Conservation (phyloP, 2,329 filamentous ascomycete species). For the Xylariaceae sp. region DNA sequence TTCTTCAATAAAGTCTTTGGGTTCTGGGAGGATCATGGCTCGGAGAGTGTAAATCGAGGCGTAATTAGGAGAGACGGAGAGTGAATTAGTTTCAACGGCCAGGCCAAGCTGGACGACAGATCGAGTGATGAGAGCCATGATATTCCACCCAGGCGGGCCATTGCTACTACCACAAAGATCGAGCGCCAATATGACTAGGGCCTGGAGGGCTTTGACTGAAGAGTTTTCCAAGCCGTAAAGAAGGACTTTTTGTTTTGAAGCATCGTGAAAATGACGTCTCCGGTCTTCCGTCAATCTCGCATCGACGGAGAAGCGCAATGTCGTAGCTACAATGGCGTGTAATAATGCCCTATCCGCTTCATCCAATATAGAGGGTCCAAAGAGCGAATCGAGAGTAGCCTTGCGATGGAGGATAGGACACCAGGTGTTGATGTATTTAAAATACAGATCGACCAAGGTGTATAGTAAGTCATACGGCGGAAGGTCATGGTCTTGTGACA, state of each 20-base stretch:
- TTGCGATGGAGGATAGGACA: slow-evolving; percentile 87
- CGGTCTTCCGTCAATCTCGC: slow-evolving; percentile 67
- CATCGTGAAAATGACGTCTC: slow-evolving; percentile 70
- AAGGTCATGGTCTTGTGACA: slow-evolving; percentile 59
- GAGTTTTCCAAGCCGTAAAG: slow-evolving; percentile 87
- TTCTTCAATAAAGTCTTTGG: slow-evolving; percentile 83
- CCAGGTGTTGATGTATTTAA: slow-evolving; percentile 77
- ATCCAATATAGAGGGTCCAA: slow-evolving; percentile 70
- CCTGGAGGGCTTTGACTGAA: slow-evolving; percentile 82
- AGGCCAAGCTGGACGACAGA: slow-evolving; percentile 85
- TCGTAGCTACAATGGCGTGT: slow-evolving; percentile 85
- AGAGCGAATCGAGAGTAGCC: slow-evolving; percentile 75
- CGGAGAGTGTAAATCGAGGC: slow-evolving; percentile 86
- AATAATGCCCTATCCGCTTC: slow-evolving; percentile 79
- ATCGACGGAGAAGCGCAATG: slow-evolving; percentile 79
- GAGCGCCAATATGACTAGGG: slow-evolving; percentile 79
- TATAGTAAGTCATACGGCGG: slow-evolving; percentile 73
- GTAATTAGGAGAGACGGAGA: slow-evolving; percentile 71
- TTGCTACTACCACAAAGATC: slow-evolving; percentile 85
- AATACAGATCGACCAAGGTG: slow-evolving; percentile 69
- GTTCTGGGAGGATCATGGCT: slow-evolving; percentile 78
- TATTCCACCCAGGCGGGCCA: slow-evolving; percentile 87
- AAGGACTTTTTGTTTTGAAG: slow-evolving; percentile 80
- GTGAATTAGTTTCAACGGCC: slow-evolving; percentile 76
- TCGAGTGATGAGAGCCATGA: slow-evolving; percentile 82